phyloP scores from a whole-genome alignment of 306 rosid genomes.

The Vigna trinervia region DNA sequence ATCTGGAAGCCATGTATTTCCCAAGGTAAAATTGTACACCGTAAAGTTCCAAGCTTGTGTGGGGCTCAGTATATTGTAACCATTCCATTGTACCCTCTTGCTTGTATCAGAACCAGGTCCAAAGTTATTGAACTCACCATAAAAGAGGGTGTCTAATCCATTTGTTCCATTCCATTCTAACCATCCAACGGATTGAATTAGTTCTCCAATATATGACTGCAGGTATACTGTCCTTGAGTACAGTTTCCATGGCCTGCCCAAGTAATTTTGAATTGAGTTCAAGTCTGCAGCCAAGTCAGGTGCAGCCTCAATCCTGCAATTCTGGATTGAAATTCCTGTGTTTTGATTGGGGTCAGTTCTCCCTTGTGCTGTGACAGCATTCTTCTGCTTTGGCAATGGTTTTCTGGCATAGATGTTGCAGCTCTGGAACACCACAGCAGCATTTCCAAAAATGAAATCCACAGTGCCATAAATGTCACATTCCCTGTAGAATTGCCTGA shows the following conservation, averaged over 20 bases:
- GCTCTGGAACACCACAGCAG: slow-evolving; percentile 77
- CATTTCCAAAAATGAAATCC: slow-evolving; percentile 84
- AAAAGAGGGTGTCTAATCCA: slow-evolving; percentile 69
- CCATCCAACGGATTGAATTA: slow-evolving; percentile 71
- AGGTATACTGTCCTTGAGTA: slow-evolving; percentile 78
- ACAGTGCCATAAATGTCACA: slow-evolving; percentile 80
- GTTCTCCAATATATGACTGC: slow-evolving; percentile 75
- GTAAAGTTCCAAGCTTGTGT: slow-evolving; percentile 74
- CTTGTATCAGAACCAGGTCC: slow-evolving; percentile 74
- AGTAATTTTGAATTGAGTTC: slow-evolving; percentile 38
- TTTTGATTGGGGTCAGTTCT: slow-evolving; percentile 71
- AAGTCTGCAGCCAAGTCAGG: slow-evolving; percentile 56
- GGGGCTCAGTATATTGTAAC: slow-evolving; percentile 57
- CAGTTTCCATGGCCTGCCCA: slow-evolving; percentile 78
- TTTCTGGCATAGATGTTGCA: slow-evolving; percentile 70
- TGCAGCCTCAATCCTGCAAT: slow-evolving; percentile 72
- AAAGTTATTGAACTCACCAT: slow-evolving; percentile 70
- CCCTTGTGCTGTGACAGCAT: slow-evolving; percentile 75
- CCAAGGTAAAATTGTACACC: slow-evolving; percentile 64
- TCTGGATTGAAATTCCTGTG: slow-evolving; percentile 77
- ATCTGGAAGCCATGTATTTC: slow-evolving; percentile 73
- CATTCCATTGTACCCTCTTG: slow-evolving; percentile 71
- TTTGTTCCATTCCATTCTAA: slow-evolving; percentile 74
- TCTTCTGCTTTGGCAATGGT: slow-evolving; percentile 59
- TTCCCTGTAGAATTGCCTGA: slow-evolving; percentile 75